Evolutionary conservation across 345 rosid species (phyloP), one percentile per base, ranked within the genome.

Genomic region (Cardamine chenopodiifolia): DNA sequence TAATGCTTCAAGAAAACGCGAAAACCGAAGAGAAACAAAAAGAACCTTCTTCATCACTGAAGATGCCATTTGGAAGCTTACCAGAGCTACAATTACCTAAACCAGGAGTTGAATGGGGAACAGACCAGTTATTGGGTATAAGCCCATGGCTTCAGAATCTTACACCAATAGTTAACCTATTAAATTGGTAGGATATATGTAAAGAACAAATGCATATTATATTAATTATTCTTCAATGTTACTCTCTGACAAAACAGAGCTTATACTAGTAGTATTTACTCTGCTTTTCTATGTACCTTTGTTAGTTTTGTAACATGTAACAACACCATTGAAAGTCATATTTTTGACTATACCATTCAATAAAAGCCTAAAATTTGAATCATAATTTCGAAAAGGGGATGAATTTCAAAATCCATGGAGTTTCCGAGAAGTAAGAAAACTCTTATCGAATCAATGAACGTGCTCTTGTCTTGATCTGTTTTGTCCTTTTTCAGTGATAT

Each of bases 101-200:
- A 81, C 29, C 49, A 44, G 71, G 66, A 35, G 54, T 67, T 34
- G 98, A 95, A 54, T 91, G 96, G 97, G 90, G 76, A 54, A 84
- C 83, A 54, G 99, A 95, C 76, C 76, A 48, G 20, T 32, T 83
- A 23, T 85, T 86, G 83, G 29, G 80, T 73, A 87, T 83, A 11
- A 95, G 99, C 60, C 99, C 99, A 6, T 91, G 96, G 97, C 87
- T 92, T 8, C 97, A 82, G 69, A 87, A 81, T 68, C 64, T 83
- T 60, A 84, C 86, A 58, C 87, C 85, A 25, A 83, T 58, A 66
- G 72, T 88, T 29, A 84, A 86, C 82, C 59, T 86, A 56, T 66
- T 86, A 60, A 87, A 93, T 61, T 85, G 85, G 72, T 88, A 78
- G 65, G 15, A 54, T 28, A 55, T 6, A 55, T 6, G 50, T 55